Conservation (phyloP, 2,329 filamentous ascomycete genomes). For the Lasiodiplodia gonubiensis region DNA sequence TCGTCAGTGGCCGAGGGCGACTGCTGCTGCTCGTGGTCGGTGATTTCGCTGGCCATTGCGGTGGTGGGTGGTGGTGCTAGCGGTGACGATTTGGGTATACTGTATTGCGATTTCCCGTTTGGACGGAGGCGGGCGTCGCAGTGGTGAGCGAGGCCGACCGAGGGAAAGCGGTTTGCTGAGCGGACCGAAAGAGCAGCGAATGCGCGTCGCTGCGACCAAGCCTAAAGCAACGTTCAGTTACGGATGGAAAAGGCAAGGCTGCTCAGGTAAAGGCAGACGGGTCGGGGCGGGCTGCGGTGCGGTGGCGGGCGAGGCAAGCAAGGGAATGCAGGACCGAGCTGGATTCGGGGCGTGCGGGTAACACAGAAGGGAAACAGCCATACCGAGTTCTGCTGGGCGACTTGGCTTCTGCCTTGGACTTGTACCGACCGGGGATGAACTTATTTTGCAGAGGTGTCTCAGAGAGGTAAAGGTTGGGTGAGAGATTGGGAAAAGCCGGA, state of each 20-base stretch:
- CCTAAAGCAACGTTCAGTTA: slow-evolving; percentile 30
- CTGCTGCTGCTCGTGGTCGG: slow-evolving; percentile 58
- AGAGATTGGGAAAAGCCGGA: slow-evolving; percentile 49
- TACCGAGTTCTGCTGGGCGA: slow-evolving; percentile 28
- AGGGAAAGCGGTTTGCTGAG: slow-evolving; percentile 30
- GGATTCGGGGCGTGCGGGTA: slow-evolving; percentile 27
- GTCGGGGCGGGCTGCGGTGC: slow-evolving; percentile 33
- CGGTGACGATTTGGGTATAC: slow-evolving; percentile 42
- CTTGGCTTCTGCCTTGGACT: slow-evolving; percentile 29
- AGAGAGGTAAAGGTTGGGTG: slow-evolving; percentile 47
- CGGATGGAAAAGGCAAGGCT: slow-evolving; percentile 31
- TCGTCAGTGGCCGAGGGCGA: slow-evolving; percentile 59
- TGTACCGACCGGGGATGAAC: slow-evolving; percentile 31
- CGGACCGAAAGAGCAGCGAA: slow-evolving; percentile 27
- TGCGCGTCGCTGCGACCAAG: slow-evolving; percentile 27
- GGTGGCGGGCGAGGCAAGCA: slow-evolving; percentile 45
- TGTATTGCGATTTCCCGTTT: slow-evolving; percentile 45
- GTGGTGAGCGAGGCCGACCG: slow-evolving; percentile 37
- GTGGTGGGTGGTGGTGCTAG: slow-evolving; percentile 36
- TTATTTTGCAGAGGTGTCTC: slow-evolving; percentile 41
- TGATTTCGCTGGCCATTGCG: slow-evolving; percentile 55
- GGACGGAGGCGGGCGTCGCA: slow-evolving; percentile 31
- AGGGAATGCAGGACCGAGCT: slow-evolving; percentile 36
- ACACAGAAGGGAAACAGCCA: slow-evolving; percentile 27
- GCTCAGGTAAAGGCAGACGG: slow-evolving; percentile 37